Base-by-base conservation (phyloP, 257 asterid genomes). In the Prunella vulgaris region DNA sequence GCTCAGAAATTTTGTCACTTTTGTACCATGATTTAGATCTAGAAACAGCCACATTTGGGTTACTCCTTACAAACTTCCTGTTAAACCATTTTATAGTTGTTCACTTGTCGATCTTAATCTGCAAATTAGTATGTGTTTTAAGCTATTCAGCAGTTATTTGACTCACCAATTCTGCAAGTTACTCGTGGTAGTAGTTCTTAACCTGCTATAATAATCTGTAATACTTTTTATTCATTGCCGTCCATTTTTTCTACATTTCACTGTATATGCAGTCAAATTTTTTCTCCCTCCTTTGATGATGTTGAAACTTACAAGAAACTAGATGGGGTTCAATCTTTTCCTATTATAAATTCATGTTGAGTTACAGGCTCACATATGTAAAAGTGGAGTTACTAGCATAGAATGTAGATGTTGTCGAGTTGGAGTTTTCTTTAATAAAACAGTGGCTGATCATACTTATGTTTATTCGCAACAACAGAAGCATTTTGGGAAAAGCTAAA, bases 401-500 rank as follows among this genome's bases (percentile, higher is more conserved):
- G 15, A 66, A 30, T 42, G 42, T 46, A 27, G 61, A 72, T 44
- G 59, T 32, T 30, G 37, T 66, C 69, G 22, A 44, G 61, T 48
- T 1, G 5, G 57, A 54, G 38, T 53, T 37, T 59, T 74, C 48
- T 67, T 60, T 40, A 64, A 53, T 54, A 14, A 42, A 65, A 62
- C 68, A 30, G 30, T 73, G 72, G 67, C 69, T 67, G 70, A 58
- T 71, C 60, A 66, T 74, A 52, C 73, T 48, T 58, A 38, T 53
- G 70, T 74, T 71, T 28, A 30, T 76, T 77, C 40, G 61, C 73
- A 60, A 48, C 27, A 64, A 60, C 88, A 87, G 97, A 83, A 76
- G 90, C 87, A 64, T 90, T 90, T 70, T 90, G 93, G 96, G 76
- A 71, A 70, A 90, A 88, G 73, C 76, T 90, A 61, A 88, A 80